These are phyloP conservation scores for Wickerhamiella slavikovae DNA, from an alignment of 805 yeast species.

Conservation along the genomic window DNA sequence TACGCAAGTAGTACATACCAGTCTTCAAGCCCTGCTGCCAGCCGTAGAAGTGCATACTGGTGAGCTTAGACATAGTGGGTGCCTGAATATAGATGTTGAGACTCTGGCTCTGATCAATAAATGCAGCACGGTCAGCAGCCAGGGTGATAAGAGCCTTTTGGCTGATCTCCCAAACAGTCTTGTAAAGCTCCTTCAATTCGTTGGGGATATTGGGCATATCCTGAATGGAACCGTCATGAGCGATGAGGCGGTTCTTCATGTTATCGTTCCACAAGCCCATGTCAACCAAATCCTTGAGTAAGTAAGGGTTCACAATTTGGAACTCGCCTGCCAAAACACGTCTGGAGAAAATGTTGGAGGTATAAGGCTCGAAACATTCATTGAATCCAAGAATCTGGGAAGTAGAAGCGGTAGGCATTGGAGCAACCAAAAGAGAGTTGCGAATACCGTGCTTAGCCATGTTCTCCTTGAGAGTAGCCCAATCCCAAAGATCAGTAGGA, in stretches of 20 bases:
- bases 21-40: slow-evolving; percentile 98
- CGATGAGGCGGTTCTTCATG: slow-evolving; percentile 57
- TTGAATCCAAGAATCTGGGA: slow-evolving; percentile 86
- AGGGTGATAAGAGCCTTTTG: slow-evolving; percentile 70
- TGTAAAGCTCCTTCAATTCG: slow-evolving; percentile 57
- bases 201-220: slow-evolving; percentile 51
- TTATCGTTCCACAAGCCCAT: slow-evolving; percentile 67
- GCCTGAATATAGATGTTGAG: slow-evolving; percentile 71
- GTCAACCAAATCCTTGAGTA: slow-evolving; percentile 61
- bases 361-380: slow-evolving; percentile 91
- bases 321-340: slow-evolving; percentile 86
- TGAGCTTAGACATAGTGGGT: slow-evolving; percentile 91
- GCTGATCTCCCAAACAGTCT: slow-evolving; percentile 92
- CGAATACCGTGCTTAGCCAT: slow-evolving; percentile 50
- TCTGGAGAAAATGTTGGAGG: slow-evolving; percentile 79
- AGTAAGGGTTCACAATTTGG: slow-evolving; percentile 77
- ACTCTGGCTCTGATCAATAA: slow-evolving; percentile 75
- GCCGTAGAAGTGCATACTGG: slow-evolving; percentile 96
- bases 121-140: slow-evolving; percentile 63
- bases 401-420: slow-evolving; percentile 97
- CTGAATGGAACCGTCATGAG: slow-evolving; percentile 74
- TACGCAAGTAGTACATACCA: slow-evolving; percentile 94
- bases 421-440: slow-evolving; percentile 57
- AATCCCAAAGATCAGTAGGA: slow-evolving; percentile 72
- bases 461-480: slow-evolving; percentile 49